A percentile compares a stretch with the other conserved stretches of the same genome.
These are phyloP conservation scores for Suillus ampliporus DNA, from an alignment of 768 basidiomycete genomes.

Conservation along the genomic window DNA sequence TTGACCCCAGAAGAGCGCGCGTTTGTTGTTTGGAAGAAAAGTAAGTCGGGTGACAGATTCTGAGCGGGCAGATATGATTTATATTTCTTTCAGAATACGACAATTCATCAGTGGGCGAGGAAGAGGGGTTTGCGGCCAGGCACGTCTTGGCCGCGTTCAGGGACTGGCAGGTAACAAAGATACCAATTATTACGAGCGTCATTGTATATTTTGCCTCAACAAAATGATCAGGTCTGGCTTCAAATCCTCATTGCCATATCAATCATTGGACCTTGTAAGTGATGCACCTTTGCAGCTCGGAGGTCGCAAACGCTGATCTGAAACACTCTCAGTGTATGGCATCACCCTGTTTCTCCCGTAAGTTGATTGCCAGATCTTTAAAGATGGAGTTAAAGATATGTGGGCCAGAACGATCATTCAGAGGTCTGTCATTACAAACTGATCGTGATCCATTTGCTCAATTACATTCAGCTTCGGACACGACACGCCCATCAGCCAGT, in stretches of 20 bases:
- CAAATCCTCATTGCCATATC: conserved; percentile 67
- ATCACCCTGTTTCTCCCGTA: conserved; percentile 76
- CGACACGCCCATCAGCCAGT: conserved; percentile 55
- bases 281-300: neutral
- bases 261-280: conserved; percentile 62
- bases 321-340: conserved; percentile 56
- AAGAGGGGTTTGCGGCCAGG: conserved; percentile 58
- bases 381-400: neutral
- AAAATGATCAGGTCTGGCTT: conserved; percentile 46
- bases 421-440: conserved; percentile 1
- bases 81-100: conserved; percentile 53
- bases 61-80: neutral
- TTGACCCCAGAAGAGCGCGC: conserved; percentile 66
- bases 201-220: neutral
- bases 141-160: conserved; percentile 56
- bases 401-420: conserved; percentile 16
- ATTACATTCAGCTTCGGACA: conserved; percentile 55
- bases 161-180: conserved; percentile 69
- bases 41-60: conserved; percentile 36
- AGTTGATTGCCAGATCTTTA: conserved; percentile 32
- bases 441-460: conserved; percentile 13
- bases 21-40: conserved; percentile 60
- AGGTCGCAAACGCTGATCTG: neutral
- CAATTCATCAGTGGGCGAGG: conserved; percentile 58
- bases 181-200: neutral